These are phyloP conservation scores for Luffa aegyptiaca DNA, from an alignment of 306 rosid genomes.

Conservation along the genomic window DNA sequence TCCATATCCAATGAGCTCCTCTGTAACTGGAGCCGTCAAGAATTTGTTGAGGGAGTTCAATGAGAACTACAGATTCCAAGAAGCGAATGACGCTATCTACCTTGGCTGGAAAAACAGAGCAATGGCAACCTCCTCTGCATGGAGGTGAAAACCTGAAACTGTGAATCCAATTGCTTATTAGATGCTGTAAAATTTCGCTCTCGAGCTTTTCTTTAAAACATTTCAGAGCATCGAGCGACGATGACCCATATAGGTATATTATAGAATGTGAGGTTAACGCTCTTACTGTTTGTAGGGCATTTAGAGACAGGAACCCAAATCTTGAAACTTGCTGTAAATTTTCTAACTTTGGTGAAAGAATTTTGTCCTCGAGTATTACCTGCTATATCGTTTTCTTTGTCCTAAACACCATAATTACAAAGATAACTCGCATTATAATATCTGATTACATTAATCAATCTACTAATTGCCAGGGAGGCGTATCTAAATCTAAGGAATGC, in stretches of 20 bases:
- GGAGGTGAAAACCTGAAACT: conserved; percentile 34
- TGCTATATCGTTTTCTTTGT: too few relatives aligned
- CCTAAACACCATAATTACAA: neutral
- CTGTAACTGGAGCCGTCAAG: conserved; percentile 24
- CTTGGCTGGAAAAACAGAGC: conserved; percentile 61
- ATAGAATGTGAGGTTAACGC: neutral
- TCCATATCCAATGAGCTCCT: conserved; percentile 41
- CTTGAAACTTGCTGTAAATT: neutral
- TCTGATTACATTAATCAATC: neutral
- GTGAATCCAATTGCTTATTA: neutral
- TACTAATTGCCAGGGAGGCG: neutral
- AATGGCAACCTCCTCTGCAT: conserved; percentile 64
- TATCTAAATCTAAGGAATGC: neutral
- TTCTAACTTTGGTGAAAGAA: neutral
- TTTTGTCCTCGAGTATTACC: neutral
- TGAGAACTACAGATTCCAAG: conserved; percentile 39
- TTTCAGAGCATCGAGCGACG: neutral
- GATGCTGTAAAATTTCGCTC: conserved; percentile 13
- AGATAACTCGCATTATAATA: neutral
- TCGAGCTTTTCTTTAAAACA: neutral
- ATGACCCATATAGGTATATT: neutral
- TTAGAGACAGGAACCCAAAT: neutral
- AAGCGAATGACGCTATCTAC: conserved; percentile 43
- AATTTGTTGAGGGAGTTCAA: conserved; percentile 37
- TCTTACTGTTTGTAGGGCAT: conserved; percentile 1